These are phyloP conservation scores for Gamarada debralockiae DNA, from an alignment of 495 filamentous ascomycete species.

Conservation along the genomic window DNA sequence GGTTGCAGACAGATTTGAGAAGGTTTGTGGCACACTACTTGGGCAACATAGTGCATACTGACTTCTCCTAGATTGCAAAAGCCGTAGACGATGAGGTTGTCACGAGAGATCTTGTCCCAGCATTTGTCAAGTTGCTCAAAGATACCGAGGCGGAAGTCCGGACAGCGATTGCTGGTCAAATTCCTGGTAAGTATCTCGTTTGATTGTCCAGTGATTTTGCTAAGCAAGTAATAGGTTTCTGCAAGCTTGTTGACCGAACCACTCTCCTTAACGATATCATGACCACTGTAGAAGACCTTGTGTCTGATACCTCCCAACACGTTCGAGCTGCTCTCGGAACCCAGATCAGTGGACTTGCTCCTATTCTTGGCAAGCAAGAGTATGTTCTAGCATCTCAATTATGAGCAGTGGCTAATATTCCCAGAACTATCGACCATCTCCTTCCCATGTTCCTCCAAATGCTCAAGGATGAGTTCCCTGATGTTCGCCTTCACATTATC, in stretches of 20 bases:
- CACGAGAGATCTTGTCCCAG: constrained; percentile 86
- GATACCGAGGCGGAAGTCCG: constrained; percentile 96
- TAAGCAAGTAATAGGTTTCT: constrained; percentile 69
- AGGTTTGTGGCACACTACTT: constrained; percentile 49
- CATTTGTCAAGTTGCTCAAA: constrained; percentile 96
- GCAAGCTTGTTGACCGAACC: constrained; percentile 76
- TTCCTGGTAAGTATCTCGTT: constrained; percentile 61
- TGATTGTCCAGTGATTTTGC: neutral
- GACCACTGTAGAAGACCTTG: constrained; percentile 92
- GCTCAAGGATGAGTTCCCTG: constrained; percentile 98
- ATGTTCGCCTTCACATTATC: constrained; percentile 96
- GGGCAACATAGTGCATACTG: constrained; percentile 6
- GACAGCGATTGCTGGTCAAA: constrained; percentile 95
- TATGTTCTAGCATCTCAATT: constrained; percentile 41
- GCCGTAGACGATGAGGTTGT: constrained; percentile 98
- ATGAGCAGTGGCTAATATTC: constrained; percentile 14
- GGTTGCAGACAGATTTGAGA: constrained; percentile 98
- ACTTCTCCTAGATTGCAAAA: constrained; percentile 73
- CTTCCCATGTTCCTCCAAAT: constrained; percentile 99
- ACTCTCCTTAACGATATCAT: constrained; percentile 95
- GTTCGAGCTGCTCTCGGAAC: constrained; percentile 93
- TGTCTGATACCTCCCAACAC: constrained; percentile 93
- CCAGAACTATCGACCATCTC: constrained; percentile 82
- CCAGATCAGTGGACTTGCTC: constrained; percentile 94
- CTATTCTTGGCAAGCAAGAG: constrained; percentile 97